Conservation (phyloP, 495 filamentous ascomycete species). For the Trichoderma orchidacearum region DNA sequence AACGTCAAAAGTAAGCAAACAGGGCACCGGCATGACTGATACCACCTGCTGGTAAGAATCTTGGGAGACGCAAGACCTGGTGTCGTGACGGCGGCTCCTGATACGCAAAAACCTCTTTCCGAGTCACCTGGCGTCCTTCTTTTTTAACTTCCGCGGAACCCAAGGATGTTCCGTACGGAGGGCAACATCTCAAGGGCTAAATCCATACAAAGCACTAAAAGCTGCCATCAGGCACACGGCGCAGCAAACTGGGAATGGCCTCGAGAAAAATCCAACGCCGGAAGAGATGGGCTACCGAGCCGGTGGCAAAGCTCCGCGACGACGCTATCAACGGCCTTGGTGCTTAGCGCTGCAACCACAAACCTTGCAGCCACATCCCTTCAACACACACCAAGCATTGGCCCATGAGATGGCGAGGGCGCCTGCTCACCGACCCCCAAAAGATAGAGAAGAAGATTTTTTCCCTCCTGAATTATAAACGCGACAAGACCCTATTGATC, state of each 20-base stretch:
- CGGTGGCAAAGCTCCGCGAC: not conserved
- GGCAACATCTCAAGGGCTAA: too few relatives aligned
- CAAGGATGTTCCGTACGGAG: too few relatives aligned
- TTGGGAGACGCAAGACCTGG: not conserved
- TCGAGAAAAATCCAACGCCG: not conserved
- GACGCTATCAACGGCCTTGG: not conserved
- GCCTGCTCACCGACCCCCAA: not conserved
- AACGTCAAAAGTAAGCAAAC: not conserved
- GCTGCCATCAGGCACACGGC: not conserved
- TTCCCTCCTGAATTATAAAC: not conserved
- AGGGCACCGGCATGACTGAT: not conserved
- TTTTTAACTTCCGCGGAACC: not conserved
- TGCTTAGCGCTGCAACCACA: not conserved
- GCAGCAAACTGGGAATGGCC: not conserved
- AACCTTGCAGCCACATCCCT: conserved; percentile 1
- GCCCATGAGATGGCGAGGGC: not conserved
- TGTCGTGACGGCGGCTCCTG: not conserved
- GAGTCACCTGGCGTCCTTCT: too few relatives aligned
- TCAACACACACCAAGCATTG: not conserved
- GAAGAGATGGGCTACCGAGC: not conserved
- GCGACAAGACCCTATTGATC: not conserved
- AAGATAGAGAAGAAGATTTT: not conserved
- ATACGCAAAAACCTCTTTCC: not conserved
- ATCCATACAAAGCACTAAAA: too few relatives aligned
- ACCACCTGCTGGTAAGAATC: not conserved